phyloP scores from a whole-genome alignment of 148 eudicot genomes.

The Fallopia convolvulus region DNA sequence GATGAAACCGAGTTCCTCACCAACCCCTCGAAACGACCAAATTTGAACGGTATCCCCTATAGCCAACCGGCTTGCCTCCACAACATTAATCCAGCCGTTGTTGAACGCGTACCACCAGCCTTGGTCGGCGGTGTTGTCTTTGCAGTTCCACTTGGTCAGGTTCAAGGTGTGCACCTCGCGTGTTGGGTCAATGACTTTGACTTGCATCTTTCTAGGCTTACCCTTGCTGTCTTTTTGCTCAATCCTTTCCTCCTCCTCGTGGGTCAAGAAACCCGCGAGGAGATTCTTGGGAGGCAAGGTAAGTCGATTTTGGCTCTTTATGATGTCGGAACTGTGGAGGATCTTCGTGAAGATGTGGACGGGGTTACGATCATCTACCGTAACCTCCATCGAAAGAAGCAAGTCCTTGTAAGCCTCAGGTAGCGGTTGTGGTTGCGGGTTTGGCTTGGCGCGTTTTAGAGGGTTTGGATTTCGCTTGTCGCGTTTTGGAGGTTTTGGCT shows the following conservation, averaged over 20 bases:
- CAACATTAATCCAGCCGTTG: not conserved
- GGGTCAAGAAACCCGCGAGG: no score
- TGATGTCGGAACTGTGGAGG: not conserved
- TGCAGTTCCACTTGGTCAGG: not conserved
- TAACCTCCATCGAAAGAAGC: not conserved
- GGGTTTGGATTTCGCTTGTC: not conserved
- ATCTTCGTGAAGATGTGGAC: not conserved
- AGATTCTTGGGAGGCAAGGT: not conserved
- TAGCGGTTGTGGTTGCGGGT: not conserved
- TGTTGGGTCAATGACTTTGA: not conserved
- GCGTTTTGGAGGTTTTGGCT: no score
- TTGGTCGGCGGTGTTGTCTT: not conserved
- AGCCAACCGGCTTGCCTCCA: not conserved
- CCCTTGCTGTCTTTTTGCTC: not conserved
- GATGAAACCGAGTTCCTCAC: not conserved
- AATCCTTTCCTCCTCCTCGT: not conserved
- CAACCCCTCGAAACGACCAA: not conserved
- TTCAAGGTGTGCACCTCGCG: not conserved
- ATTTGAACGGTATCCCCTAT: not conserved
- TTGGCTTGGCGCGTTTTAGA: not conserved
- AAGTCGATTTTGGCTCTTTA: not conserved
- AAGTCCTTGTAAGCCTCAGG: not conserved
- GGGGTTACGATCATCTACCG: not conserved
- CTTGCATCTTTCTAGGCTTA: not conserved
- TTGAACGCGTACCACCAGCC: not conserved